Evolutionary conservation across 306 rosid genomes (phyloP), one percentile per base, ranked within the genome.

Genomic region (Purshia tridentata): DNA sequence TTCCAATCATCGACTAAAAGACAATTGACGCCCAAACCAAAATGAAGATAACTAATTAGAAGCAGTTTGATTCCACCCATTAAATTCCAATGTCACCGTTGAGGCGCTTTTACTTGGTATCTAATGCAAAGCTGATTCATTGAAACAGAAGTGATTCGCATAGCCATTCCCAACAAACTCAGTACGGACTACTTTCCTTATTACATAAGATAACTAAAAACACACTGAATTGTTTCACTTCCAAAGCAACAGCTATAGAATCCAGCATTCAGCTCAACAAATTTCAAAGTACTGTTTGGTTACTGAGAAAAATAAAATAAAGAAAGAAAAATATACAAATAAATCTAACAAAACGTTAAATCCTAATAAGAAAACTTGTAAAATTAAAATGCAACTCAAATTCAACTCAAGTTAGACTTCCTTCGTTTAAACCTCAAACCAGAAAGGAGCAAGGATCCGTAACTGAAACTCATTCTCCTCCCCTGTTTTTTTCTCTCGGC

Each of bases 381-480:
- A 19, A 20, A 55, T 55, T 9, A 15, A 55, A 55, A 55, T 6
- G 10, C 8, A 55, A 66, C 67, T 62, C 49, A 9, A 66, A 9
- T 66, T 23, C 1, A 29, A 48, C 11, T 4, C 8, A 47, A 67
- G 16, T 45, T 67, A 15, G 22, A 15, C 4, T 0, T 14, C 45
- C 22, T 9, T 59, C 65, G 9, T 48, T 8, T 4, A 6, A 29
- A 67, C 57, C 57, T 67, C 15, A 29, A 12, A 60, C 67, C 6
- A 29, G 67, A 40, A 53, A 69, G 1, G 46, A 45, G 35, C 6
- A 11, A 12, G 42, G 75, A 80, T 55, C 70, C 46, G n/a, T 16
- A 56, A 49, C 6, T 47, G 6, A 6, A 16, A 35, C 72, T 42
- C 55, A 51, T 41, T 37, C 11, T 54, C 44, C 63, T 16, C 18